Conservation (phyloP, 495 filamentous ascomycete species). For the Immersiella caudata region DNA sequence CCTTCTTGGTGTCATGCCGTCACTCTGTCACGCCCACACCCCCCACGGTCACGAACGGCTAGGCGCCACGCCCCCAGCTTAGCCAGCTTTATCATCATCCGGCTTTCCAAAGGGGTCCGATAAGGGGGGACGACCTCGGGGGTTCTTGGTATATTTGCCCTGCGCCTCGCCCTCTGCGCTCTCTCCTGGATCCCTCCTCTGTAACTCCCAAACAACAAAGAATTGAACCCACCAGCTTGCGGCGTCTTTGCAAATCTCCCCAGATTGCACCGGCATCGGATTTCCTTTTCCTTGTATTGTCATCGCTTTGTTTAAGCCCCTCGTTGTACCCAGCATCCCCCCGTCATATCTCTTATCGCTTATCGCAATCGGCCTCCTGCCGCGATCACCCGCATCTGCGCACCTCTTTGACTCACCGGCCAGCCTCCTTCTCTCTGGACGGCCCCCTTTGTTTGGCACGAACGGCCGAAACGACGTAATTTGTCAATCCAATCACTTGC, state of each 20-base stretch:
- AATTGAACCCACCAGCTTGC: not conserved
- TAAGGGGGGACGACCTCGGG: not conserved
- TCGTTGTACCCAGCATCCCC: not conserved
- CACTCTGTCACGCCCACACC: constrained; percentile 15
- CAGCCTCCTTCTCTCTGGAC: constrained; percentile 4
- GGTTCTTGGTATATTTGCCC: not conserved
- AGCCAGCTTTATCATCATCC: constrained; percentile 7
- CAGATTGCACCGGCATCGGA: not conserved
- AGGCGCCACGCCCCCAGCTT: constrained; percentile 12
- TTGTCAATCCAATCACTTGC: constrained; percentile 7
- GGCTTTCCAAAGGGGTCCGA: constrained; percentile 17
- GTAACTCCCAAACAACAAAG: constrained; percentile 12
- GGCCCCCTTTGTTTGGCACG: constrained; percentile 8
- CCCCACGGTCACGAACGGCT: constrained; percentile 2
- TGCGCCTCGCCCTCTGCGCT: constrained; percentile 9
- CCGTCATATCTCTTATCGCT: constrained; percentile 5
- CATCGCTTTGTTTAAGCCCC: not conserved
- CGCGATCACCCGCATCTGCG: constrained; percentile 5
- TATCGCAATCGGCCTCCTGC: constrained; percentile 9
- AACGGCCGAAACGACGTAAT: not conserved
- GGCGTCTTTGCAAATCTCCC: not conserved
- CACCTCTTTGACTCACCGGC: constrained; percentile 21
- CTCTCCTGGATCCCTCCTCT: not conserved
- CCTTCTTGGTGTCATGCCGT: constrained; percentile 13
- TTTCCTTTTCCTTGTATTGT: constrained; percentile 9